A percentile compares a stretch with the other conserved stretches of the same genome.
Conservation (phyloP, 1,139 yeast genomes). For the Geotrichum candidum region DNA sequence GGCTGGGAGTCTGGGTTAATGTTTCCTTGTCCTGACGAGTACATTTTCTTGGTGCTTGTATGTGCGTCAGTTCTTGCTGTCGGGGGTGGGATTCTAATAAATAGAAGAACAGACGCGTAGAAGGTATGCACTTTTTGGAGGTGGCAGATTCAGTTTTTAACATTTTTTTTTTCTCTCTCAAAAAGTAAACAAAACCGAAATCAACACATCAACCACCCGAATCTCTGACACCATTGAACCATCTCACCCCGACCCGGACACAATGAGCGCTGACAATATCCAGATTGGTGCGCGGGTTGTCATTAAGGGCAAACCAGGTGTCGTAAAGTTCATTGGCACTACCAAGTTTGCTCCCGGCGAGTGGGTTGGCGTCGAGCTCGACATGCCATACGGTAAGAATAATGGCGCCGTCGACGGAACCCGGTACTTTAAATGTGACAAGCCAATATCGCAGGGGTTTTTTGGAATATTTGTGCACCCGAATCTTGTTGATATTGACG, state of each 20-base stretch:
- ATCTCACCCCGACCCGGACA: neutral
- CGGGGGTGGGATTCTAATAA: neutral
- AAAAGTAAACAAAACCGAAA: neutral
- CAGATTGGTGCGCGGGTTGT: slow-evolving; percentile 24
- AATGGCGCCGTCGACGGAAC: slow-evolving; percentile 61
- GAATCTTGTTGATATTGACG: slow-evolving; percentile 2
- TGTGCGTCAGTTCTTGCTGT: neutral
- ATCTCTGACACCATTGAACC: neutral
- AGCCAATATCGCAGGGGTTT: slow-evolving; percentile 17
- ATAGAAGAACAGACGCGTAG: neutral
- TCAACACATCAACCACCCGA: neutral
- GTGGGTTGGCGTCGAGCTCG: slow-evolving; percentile 72
- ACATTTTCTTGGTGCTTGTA: slow-evolving; percentile 3
- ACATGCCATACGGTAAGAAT: slow-evolving; percentile 55
- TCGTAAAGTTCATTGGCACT: slow-evolving; percentile 39
- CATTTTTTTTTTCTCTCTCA: neutral
- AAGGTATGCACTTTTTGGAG: neutral
- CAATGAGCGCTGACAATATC: neutral
- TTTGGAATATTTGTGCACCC: slow-evolving; percentile 46
- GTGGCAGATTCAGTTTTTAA: neutral
- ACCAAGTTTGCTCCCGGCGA: slow-evolving; percentile 49
- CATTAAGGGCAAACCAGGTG: slow-evolving; percentile 25
- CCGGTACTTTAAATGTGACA: slow-evolving; percentile 49
- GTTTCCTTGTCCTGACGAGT: neutral
- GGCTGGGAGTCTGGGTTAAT: slow-evolving; percentile 13